Percentiles rank a stretch among this genome's conserved stretches.
These are phyloP conservation scores for Sclerotinia nivalis DNA, from an alignment of 2,329 filamentous ascomycete genomes.

Conservation along the genomic window DNA sequence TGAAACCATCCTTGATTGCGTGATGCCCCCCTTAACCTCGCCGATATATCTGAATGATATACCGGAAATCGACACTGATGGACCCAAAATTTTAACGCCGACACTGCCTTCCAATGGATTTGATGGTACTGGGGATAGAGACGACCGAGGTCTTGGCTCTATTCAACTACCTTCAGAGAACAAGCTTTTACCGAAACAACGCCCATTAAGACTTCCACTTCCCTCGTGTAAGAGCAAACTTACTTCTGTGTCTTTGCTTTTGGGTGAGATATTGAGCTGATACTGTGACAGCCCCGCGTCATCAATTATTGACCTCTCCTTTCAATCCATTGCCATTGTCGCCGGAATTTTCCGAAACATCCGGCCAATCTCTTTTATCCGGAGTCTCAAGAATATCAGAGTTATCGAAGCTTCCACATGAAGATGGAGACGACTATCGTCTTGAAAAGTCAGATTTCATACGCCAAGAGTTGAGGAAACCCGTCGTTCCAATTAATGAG, in stretches of 20 bases:
- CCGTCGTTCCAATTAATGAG: slow-evolving; percentile 8
- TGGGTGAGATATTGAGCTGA: not conserved
- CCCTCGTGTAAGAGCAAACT: not conserved
- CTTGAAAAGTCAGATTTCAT: slow-evolving; percentile 20
- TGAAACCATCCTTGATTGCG: not conserved
- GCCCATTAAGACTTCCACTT: not conserved
- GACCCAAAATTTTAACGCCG: not conserved
- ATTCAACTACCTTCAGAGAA: not conserved
- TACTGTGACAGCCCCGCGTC: slow-evolving; percentile 1
- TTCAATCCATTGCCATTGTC: slow-evolving; percentile 1
- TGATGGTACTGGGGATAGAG: not conserved
- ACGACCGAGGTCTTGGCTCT: not conserved
- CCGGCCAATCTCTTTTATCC: not conserved
- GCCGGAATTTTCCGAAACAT: not conserved
- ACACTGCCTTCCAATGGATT: not conserved
- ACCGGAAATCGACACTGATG: not conserved
- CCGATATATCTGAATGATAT: not conserved
- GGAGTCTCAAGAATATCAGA: slow-evolving; percentile 8
- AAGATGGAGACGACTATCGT: slow-evolving; percentile 12
- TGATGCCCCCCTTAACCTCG: not conserved
- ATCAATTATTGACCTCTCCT: not conserved
- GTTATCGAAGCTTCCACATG: slow-evolving; percentile 2
- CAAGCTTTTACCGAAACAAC: not conserved
- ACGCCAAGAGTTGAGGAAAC: slow-evolving; percentile 13
- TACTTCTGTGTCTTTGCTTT: not conserved